Evolutionary conservation across 345 rosid species (phyloP).

Genomic region (Rhodomyrtus tomentosa): DNA sequence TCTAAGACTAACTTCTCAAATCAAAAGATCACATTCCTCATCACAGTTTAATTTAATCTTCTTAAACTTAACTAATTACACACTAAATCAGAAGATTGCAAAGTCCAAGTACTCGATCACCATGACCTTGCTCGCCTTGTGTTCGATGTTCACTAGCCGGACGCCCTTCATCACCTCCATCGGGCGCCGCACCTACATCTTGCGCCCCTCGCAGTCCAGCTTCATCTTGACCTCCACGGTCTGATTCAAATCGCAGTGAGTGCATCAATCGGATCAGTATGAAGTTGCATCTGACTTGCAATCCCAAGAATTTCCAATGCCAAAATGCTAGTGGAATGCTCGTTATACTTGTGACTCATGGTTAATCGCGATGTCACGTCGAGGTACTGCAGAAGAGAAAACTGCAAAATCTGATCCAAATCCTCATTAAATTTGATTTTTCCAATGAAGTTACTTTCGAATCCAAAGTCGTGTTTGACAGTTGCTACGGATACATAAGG

Average conservation of each 20-base stretch:
- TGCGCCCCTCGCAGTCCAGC: conserved; percentile 97
- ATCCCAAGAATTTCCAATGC: neutral
- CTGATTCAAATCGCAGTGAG: conserved; percentile 17
- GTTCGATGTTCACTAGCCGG: conserved; percentile 61
- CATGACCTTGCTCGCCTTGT: conserved; percentile 63
- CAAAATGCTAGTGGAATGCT: neutral
- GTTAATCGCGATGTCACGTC: neutral
- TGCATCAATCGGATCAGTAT: neutral
- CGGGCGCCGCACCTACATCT: conserved; percentile 64
- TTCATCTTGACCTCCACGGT: conserved; percentile 86
- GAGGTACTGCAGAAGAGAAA: too few species aligned
- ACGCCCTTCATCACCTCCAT: conserved; percentile 91
- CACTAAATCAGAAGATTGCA: too few species aligned
- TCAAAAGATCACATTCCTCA: too few species aligned
- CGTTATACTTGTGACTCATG: neutral
- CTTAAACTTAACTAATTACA: too few species aligned
- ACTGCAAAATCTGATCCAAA: too few species aligned
- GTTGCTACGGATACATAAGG: neutral
- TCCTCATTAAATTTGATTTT: too few species aligned
- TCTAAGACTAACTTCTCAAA: too few species aligned
- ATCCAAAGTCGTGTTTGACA: neutral
- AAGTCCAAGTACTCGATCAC: conserved; percentile 70
- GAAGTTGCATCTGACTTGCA: neutral
- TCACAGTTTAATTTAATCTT: too few species aligned
- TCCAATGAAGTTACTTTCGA: neutral